These are phyloP conservation scores for Lactarius deliciosus DNA, from an alignment of 768 basidiomycete species.

Conservation along the genomic window DNA sequence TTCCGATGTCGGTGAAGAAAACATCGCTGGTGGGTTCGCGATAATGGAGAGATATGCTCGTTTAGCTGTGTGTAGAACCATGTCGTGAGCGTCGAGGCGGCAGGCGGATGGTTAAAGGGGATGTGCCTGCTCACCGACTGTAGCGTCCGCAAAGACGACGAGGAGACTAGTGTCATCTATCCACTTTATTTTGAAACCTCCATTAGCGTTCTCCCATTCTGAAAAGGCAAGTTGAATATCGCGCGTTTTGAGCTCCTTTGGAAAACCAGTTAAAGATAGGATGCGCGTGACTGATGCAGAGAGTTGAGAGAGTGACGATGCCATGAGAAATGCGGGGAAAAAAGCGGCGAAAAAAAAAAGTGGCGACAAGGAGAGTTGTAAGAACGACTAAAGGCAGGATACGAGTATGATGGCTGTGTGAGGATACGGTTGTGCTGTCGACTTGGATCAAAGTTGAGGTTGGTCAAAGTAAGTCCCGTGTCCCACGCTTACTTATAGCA, in stretches of 20 bases:
- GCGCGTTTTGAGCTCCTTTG: slow-evolving; percentile 94
- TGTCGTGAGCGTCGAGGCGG: slow-evolving; percentile 13
- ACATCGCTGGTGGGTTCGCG: slow-evolving; percentile 73
- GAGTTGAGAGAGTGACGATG: slow-evolving; percentile 72
- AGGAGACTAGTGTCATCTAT: slow-evolving; percentile 93
- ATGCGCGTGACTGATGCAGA: slow-evolving; percentile 97
- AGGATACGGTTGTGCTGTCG: slow-evolving; percentile 19
- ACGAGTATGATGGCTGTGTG: slow-evolving; percentile 15
- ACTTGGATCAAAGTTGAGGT: neutral
- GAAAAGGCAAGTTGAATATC: slow-evolving; percentile 91
- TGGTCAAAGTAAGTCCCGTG: neutral
- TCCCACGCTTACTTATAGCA: slow-evolving; percentile 15
- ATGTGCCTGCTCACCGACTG: slow-evolving; percentile 66
- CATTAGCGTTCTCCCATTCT: slow-evolving; percentile 81
- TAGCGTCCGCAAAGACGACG: slow-evolving; percentile 91
- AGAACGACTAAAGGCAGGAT: slow-evolving; percentile 10
- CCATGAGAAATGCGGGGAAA: slow-evolving; percentile 44
- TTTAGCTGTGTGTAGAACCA: slow-evolving; percentile 63
- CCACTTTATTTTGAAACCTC: slow-evolving; percentile 99
- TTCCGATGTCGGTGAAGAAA: slow-evolving; percentile 56
- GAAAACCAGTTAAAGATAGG: slow-evolving; percentile 87
- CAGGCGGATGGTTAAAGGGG: slow-evolving; percentile 17
- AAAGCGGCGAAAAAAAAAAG: slow-evolving; percentile 9
- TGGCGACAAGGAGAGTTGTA: slow-evolving; percentile 24
- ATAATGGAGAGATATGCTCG: slow-evolving; percentile 91